These are phyloP conservation scores for Picochlorum costavermella DNA, from an alignment of 139 green algal genomes.

Conservation along the genomic window DNA sequence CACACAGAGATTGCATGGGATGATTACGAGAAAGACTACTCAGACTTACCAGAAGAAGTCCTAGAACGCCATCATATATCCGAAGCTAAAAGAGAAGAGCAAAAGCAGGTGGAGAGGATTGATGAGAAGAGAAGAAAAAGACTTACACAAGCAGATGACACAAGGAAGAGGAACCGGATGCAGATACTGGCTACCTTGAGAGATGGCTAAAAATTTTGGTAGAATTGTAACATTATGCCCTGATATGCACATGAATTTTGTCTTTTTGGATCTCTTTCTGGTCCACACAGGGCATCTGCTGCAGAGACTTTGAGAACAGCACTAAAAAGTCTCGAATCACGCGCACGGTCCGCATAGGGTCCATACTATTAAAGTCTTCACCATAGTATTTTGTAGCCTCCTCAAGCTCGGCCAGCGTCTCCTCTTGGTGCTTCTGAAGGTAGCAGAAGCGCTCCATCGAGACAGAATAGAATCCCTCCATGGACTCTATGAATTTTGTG, in stretches of 20 bases:
- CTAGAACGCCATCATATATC: conserved; percentile 29
- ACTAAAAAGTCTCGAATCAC: conserved; percentile 48
- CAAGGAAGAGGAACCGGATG: conserved; percentile 37
- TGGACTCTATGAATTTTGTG: conserved; percentile 26
- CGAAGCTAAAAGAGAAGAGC: conserved; percentile 19
- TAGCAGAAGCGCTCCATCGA: conserved; percentile 17
- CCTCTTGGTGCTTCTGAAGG: conserved; percentile 30
- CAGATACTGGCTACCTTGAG: conserved; percentile 34
- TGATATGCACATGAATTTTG: background rate
- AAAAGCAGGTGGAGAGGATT: conserved; percentile 9
- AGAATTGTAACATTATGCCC: too few relatives aligned
- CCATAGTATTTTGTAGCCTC: conserved; percentile 45
- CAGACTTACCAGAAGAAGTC: conserved; percentile 54
- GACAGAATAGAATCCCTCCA: conserved; percentile 34
- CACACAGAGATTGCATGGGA: conserved; percentile 59
- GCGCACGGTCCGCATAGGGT: conserved; percentile 36
- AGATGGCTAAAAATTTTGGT: conserved; percentile 27
- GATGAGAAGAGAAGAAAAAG: conserved; percentile 22
- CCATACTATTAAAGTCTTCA: conserved; percentile 34
- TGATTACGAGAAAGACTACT: conserved; percentile 77
- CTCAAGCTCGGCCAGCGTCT: conserved; percentile 21
- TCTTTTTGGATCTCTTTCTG: background rate
- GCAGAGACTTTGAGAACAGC: conserved; percentile 42
- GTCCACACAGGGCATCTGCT: conserved; percentile 23
- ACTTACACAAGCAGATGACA: conserved; percentile 40